Evolutionary conservation across 2,329 filamentous ascomycete genomes (phyloP).

Genomic region (Lachnum nothofagi): DNA sequence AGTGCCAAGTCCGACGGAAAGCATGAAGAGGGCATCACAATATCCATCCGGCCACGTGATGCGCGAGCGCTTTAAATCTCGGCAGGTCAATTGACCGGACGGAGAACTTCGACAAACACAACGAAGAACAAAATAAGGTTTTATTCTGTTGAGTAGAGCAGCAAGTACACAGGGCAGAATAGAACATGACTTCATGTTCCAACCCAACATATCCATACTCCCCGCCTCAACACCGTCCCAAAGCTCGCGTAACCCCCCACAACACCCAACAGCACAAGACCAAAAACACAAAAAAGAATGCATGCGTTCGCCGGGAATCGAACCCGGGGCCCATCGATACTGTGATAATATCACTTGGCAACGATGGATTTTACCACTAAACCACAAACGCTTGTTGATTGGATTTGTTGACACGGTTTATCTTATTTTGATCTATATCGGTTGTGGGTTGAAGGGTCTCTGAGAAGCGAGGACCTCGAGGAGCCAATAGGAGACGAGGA

Average conservation of each 20-base stretch:
- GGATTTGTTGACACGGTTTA: not conserved
- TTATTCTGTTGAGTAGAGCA: too few relatives aligned
- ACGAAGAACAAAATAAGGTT: too few relatives aligned
- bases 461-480: not conserved
- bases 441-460: not conserved
- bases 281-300: not conserved
- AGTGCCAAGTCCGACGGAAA: too few relatives aligned
- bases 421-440: not conserved
- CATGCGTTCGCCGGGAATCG: constrained; percentile 9
- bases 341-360: not conserved
- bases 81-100: too few relatives aligned
- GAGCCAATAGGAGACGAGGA: not conserved
- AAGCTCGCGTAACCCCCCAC: not conserved
- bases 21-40: too few relatives aligned
- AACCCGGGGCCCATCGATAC: constrained; percentile 3
- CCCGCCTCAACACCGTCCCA: not conserved
- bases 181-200: too few relatives aligned
- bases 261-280: not conserved
- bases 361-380: constrained; percentile 3
- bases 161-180: too few relatives aligned
- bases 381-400: not conserved
- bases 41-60: too few relatives aligned
- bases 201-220: too few relatives aligned
- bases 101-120: too few relatives aligned
- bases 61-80: too few relatives aligned